Evolutionary conservation across 495 filamentous ascomycete genomes (phyloP), one percentile per base, ranked within the genome.

Genomic region (Aspergillus sclerotioniger): DNA sequence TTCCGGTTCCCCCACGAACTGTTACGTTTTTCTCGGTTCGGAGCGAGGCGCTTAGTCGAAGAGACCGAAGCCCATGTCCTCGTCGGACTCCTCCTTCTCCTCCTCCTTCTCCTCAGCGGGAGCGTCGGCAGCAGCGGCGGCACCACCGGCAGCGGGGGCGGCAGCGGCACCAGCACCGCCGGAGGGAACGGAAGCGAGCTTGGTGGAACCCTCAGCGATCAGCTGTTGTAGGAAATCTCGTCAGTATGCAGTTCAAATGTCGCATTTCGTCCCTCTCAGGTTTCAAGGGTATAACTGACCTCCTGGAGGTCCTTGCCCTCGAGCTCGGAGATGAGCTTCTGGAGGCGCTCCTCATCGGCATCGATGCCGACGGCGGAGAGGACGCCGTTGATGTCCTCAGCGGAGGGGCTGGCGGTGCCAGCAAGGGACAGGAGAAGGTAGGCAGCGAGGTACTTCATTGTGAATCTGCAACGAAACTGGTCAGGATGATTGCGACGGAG

Each of bases 21-120:
- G 57, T 62, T 56, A 58, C 41, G 41, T 47, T 66, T 68, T 68
- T 71, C 70, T 70, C 57, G 63, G 64, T 56, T 20, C 43, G 56
- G 57, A 33, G 44, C 31, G 56, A 66, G 66, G 46, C 65, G 66
- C 66, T 76, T 80, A 97, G 82, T 97, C 93, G 88, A 98, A 98
- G 59, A 99, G 92, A 88, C 94, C 94, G 84, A 99, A 96, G 72
- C 94, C 94, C 94, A 99, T 99, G 74, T 99, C 94, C 74, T 99
- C 94, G 79, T 99, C 94, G 72, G 94, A 98, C 85, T 98, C 94
- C 77, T 90, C 86, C 71, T 87, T 87, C 67, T 87, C 89, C 71
- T 84, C 87, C 73, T 85, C 81, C 73, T 90, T 86, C 66, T 81
- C 87, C 76, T 85, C 86, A 60, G 84, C 78, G 64, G 84, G 84